Conservation (phyloP, 2,329 filamentous ascomycete species). For the Neofusicoccum cordaticola region DNA sequence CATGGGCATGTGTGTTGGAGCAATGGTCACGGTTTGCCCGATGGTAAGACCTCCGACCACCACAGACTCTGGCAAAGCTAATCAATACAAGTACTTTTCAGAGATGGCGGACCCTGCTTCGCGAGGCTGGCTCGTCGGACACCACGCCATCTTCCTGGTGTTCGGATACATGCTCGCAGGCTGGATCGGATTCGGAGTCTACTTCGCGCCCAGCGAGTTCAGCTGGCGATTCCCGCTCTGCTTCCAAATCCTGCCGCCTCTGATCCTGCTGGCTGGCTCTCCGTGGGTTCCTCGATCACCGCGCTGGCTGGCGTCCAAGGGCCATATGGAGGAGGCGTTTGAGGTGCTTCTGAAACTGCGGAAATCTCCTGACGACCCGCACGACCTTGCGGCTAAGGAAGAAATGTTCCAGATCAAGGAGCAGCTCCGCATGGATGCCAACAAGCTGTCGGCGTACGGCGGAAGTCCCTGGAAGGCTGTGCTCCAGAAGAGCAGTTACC, state of each 20-base stretch:
- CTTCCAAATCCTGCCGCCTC: constrained; percentile 40
- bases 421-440: constrained; percentile 30
- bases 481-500: constrained; percentile 23
- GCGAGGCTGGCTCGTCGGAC: constrained; percentile 44
- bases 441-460: constrained; percentile 19
- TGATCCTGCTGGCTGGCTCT: constrained; percentile 41
- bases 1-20: constrained; percentile 38
- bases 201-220: constrained; percentile 43
- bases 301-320: constrained; percentile 50
- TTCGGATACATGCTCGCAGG: constrained; percentile 47
- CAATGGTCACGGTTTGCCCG: constrained; percentile 2
- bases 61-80: neutral
- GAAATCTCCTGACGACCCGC: constrained; percentile 36
- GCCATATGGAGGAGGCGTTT: constrained; percentile 46
- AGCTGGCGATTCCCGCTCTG: constrained; percentile 47
- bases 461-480: constrained; percentile 20
- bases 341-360: constrained; percentile 42
- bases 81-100: constrained; percentile 36
- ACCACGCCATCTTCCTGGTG: constrained; percentile 45
- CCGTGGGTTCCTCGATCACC: constrained; percentile 48
- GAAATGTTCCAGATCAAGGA: constrained; percentile 49
- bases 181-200: constrained; percentile 47
- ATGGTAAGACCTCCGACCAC: neutral
- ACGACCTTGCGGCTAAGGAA: constrained; percentile 44
- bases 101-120: constrained; percentile 42